Base-by-base conservation (phyloP, 2,329 filamentous ascomycete genomes). In the Cytospora piceae region DNA sequence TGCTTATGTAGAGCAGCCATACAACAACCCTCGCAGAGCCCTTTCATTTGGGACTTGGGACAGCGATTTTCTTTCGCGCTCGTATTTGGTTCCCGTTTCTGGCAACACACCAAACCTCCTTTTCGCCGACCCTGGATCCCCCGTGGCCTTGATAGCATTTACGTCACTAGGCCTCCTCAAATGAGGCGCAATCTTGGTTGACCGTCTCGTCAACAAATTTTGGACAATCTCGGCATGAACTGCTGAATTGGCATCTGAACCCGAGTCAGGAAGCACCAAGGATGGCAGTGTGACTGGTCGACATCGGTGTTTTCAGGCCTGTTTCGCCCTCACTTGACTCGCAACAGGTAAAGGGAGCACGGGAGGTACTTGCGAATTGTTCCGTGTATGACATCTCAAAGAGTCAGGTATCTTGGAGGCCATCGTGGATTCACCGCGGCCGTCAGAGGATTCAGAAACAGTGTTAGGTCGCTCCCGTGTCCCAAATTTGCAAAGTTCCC, bases 301-400 rank as follows among this genome's bases (percentile, higher is more conserved):
- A 63, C 51, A 34, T 17, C 42, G 58, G 49, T 65, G 54, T 62
- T 67, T 67, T 65, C 42, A 55, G 62, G 63, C 63, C 63, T 58
- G 66, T 59, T 63, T 67, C 58, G 66, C 31, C 59, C 39, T 55
- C 62, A 54, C 55, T 60, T 66, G 66, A 67, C 66, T 67, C 66
- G 66, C 61, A 20, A 37, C 51, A 17, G 31, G 24, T 15, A 29
- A 22, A 34, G 51, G 9, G 32, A n/a, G 20, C 56, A 49, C 34
- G 27, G 56, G 29, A 24, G 46, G 27, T 60, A 49, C 63, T 54
- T 24, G 29, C 39, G 34, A 29, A 32, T 27, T 55, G 24, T 61
- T 42, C 39, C 56, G 32, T 22, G 61, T 29, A n/a, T 37, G 34
- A 14, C 29, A 51, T 57, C 60, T 42, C 42, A 27, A 57, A 56